Evolutionary conservation across 192 early-diverging fungal species (phyloP).

Genomic region (Entomortierella beljakovae): DNA sequence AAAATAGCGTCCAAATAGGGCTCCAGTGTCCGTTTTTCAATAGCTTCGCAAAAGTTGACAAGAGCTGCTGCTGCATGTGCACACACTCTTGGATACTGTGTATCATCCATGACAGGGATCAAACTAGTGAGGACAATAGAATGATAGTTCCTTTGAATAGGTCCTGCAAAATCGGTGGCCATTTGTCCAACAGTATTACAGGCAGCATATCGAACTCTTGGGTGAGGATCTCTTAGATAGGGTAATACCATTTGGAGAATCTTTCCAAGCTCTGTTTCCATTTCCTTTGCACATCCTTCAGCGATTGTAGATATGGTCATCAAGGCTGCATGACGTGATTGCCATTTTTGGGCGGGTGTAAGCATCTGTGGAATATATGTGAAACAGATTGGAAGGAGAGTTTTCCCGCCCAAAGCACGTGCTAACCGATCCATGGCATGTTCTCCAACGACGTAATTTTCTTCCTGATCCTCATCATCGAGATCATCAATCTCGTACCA

Average conservation of each 20-base stretch:
- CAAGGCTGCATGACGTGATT: constrained; percentile 91
- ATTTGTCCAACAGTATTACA: constrained; percentile 98
- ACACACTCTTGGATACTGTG: constrained; percentile 77
- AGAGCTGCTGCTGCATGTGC: constrained; percentile 95
- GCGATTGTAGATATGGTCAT: constrained; percentile 96
- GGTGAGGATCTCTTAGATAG: constrained; percentile 86
- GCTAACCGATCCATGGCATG: constrained; percentile 95
- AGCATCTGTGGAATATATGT: constrained; percentile 90
- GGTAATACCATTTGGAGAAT: constrained; percentile 85
- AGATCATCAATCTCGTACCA: constrained; percentile 91
- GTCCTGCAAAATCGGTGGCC: constrained; percentile 93
- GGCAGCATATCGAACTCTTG: constrained; percentile 94
- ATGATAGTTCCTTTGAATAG: constrained; percentile 80
- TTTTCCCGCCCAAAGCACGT: constrained; percentile 85
- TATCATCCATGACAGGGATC: constrained; percentile 87
- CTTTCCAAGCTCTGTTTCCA: constrained; percentile 87
- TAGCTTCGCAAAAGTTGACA: constrained; percentile 97
- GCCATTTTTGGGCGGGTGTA: constrained; percentile 79
- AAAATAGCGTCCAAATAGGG: constrained; percentile 94
- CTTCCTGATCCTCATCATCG: constrained; percentile 90
- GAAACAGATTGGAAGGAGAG: constrained; percentile 89
- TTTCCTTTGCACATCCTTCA: constrained; percentile 94
- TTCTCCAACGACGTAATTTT: constrained; percentile 88
- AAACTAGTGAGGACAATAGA: constrained; percentile 75
- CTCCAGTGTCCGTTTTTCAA: constrained; percentile 80